Conservation (phyloP, 2,329 filamentous ascomycete genomes). For the Scorias spongiosa region DNA sequence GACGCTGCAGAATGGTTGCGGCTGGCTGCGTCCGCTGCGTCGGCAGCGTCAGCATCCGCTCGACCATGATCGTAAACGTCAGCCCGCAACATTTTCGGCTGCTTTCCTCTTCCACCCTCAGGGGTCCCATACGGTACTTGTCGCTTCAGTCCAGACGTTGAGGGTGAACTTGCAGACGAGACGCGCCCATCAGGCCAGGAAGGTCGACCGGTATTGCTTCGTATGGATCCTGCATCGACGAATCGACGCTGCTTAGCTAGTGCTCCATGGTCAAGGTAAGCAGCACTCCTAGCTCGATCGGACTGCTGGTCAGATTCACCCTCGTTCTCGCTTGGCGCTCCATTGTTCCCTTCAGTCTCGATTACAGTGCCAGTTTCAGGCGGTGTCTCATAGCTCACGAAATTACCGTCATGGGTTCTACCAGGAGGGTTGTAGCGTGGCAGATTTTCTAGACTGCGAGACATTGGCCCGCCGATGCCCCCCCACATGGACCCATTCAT, state of each 20-base stretch:
- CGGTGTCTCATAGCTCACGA: conserved; percentile 15
- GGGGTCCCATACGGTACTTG: background rate
- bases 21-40: background rate
- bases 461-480: conserved; percentile 12
- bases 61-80: background rate
- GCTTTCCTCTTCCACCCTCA: background rate
- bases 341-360: conserved; percentile 7
- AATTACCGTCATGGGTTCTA: background rate
- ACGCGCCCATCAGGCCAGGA: background rate
- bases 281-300: conserved; percentile 2
- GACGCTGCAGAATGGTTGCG: background rate
- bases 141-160: background rate
- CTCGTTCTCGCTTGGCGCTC: conserved; percentile 3
- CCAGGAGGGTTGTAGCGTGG: background rate
- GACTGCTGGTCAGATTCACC: background rate
- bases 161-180: background rate
- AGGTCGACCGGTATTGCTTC: too few relatives aligned
- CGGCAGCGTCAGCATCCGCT: background rate
- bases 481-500: conserved; percentile 14
- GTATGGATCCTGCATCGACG: conserved; percentile 3
- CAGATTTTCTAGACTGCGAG: background rate
- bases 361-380: conserved; percentile 14
- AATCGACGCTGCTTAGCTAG: conserved; percentile 5
- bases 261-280: conserved; percentile 5
- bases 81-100: background rate